These are phyloP conservation scores for Puccinia sorghi DNA, from an alignment of 1,284 basidiomycete species.

Conservation along the genomic window DNA sequence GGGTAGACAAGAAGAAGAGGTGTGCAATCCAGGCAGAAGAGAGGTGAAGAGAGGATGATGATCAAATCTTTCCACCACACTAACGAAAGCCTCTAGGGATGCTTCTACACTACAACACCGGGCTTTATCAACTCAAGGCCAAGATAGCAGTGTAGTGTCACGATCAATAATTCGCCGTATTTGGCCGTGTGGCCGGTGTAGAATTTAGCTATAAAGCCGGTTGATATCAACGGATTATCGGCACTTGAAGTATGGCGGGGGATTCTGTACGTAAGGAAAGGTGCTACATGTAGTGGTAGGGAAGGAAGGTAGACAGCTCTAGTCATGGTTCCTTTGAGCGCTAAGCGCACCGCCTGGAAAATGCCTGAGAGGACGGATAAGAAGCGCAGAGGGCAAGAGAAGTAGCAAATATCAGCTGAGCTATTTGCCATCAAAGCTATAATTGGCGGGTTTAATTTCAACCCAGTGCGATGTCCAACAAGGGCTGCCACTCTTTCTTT, in stretches of 20 bases:
- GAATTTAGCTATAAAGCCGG: slow-evolving; percentile 15
- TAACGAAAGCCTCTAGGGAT: background rate
- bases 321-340: background rate
- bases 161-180: slow-evolving; percentile 37
- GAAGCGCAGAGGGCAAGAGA: slow-evolving; percentile 9
- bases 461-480: slow-evolving; percentile 2
- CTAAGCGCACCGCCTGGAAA: background rate
- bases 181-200: slow-evolving; percentile 36
- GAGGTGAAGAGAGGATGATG: background rate
- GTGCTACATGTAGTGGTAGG: slow-evolving; percentile 21
- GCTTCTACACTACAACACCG: slow-evolving; percentile 9
- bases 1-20: background rate
- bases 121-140: slow-evolving; percentile 4
- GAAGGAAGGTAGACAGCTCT: background rate
- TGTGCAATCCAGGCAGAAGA: background rate
- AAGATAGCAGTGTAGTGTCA: slow-evolving; percentile 1
- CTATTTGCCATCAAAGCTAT: background rate
- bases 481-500: background rate
- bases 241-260: slow-evolving; percentile 11
- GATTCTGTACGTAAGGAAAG: slow-evolving; percentile 8
- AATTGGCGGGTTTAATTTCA: background rate
- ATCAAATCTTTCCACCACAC: background rate
- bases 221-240: slow-evolving; percentile 18
- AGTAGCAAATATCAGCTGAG: background rate
- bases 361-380: background rate